Evolutionary conservation across 2,329 filamentous ascomycete genomes (phyloP), one percentile per base, ranked within the genome.

Genomic region (Colletotrichum destructivum): DNA sequence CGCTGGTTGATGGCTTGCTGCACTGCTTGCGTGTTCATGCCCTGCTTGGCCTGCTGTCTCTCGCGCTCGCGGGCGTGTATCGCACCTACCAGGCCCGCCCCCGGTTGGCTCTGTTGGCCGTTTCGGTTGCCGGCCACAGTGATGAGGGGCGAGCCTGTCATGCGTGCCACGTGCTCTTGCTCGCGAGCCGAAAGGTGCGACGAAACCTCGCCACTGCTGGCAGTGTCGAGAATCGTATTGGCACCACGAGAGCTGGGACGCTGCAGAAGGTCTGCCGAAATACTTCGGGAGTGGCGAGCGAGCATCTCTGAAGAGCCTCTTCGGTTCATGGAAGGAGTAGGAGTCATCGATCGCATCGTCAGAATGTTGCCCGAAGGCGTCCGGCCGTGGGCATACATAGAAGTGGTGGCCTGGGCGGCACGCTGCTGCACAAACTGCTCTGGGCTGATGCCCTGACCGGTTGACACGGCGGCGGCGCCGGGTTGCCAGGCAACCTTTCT

Each of bases 381-480:
- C 49, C 92, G 88, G 1, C 85, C 82, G 49, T 66, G 63, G 5
- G 52, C 42, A 18, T 70, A 62, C 61, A 72, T 54, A 12, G 70
- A 61, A 52, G 38, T 64, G 3, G 65, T 42, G 79, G 89, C 88
- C 51, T 88, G 77, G 18, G 87, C 85, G 4, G 89, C 92, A 73
- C 94, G 91, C 75, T 96, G 92, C 76, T 94, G 90, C 7, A 98
- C 94, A 82, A 92, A 97, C 76, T 97, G 91, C 79, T 98, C 94
- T 0, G 94, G 88, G 5, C 92, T 93, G 15, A 97, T 78, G 11
- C 83, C 86, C n/a, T 87, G 86, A 16, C 84, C 80, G 9, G 18
- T 63, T 13, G 51, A 35, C 38, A 84, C 82, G 21, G 85, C 84
- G 2, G 85, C 84, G 78, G 89, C 89, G 46, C 88, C 91, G 7